These are phyloP conservation scores for Neolecta irregularis DNA, from an alignment of 1,139 yeast species.

Conservation along the genomic window DNA sequence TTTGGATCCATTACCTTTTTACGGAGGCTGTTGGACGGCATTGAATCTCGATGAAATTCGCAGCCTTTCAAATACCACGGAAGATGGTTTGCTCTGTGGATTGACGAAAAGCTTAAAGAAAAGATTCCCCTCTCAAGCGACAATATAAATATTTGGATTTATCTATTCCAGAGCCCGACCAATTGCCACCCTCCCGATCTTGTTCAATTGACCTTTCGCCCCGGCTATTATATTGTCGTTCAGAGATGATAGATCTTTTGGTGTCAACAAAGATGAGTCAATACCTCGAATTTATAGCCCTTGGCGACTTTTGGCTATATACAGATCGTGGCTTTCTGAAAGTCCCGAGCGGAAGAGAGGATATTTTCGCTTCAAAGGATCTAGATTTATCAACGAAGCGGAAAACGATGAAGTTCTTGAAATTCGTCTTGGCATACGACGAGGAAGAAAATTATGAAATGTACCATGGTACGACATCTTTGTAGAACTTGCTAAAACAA, in stretches of 20 bases:
- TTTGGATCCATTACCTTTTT: too few relatives aligned
- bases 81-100: too few relatives aligned
- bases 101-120: too few relatives aligned
- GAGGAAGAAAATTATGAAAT: slow-evolving; percentile 38
- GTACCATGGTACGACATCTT: slow-evolving; percentile 42
- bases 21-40: too few relatives aligned
- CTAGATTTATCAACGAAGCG: slow-evolving; percentile 65
- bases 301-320: slow-evolving; percentile 83
- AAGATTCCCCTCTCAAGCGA: too few relatives aligned
- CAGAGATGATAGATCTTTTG: slow-evolving; percentile 64
- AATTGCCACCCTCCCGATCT: slow-evolving; percentile 53
- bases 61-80: too few relatives aligned
- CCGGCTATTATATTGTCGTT: slow-evolving; percentile 70
- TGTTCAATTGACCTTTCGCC: slow-evolving; percentile 88
- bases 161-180: too few relatives aligned
- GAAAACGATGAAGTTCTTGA: slow-evolving; percentile 78
- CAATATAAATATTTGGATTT: too few relatives aligned
- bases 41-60: too few relatives aligned
- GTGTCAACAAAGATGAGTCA: slow-evolving; percentile 75
- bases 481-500: slow-evolving; percentile 39
- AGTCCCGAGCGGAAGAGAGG: slow-evolving; percentile 69
- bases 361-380: slow-evolving; percentile 80
- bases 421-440: slow-evolving; percentile 63
- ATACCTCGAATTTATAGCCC: slow-evolving; percentile 81
- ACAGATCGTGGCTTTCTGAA: slow-evolving; percentile 34